Evolutionary conservation across 306 rosid species (phyloP), one percentile per base, ranked within the genome.

Genomic region (Vigna unguiculata): DNA sequence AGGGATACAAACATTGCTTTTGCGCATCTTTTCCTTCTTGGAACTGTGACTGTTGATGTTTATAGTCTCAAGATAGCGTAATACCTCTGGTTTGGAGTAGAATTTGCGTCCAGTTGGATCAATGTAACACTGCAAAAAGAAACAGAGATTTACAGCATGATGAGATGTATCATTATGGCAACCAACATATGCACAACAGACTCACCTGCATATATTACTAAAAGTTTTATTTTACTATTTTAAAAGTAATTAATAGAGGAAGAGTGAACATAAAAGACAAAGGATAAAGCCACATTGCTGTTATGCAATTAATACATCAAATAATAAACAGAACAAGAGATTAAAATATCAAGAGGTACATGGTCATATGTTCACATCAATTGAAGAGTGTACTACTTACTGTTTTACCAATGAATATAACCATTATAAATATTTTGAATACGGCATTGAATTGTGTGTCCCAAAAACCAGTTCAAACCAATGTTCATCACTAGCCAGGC

Each of bases 21-120:
- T 45, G 80, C 78, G 59, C 61, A 70, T 69, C 79, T 77, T 9
- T 62, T 36, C 79, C 78, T 68, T 75, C 72, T 81, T 74, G 63
- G 65, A 66, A 52, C 83, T 74, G 80, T 62, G 48, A 72, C 17
- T 69, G 80, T 69, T 77, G 73, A 38, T 71, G 73, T 83, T 84
- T 20, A 85, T 30, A 49, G 89, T 84, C 77, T 79, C 80, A 63
- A 91, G 90, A 75, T 88, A 83, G 32, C 87, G 89, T 68, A 91
- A 63, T 25, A 91, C 93, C 80, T 85, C 88, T 65, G 87, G 88
- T 76, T 89, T 87, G 83, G 96, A 91, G 87, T 88, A 91, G 84
- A 87, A 91, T 72, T 61, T 91, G 81, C 45, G 34, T 78, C 83
- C 82, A 7, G 61, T 74, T 20, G 95, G 93, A 75, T 86, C 82